Conservation (phyloP, 2,329 filamentous ascomycete genomes). For the Penicillium sp. region DNA sequence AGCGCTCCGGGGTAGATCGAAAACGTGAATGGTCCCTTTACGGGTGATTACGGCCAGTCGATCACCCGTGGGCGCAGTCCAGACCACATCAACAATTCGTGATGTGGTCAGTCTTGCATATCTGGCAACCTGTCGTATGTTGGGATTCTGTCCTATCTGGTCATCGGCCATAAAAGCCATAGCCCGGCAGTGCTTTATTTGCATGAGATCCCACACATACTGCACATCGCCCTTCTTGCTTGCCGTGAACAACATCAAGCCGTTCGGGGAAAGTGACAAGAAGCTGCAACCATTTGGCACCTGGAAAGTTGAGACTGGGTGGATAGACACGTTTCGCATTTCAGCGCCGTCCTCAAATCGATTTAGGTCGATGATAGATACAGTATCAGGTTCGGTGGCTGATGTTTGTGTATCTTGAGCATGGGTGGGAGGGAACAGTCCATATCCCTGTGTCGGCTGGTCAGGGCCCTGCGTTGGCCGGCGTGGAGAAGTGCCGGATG, state of each 20-base stretch:
- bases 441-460: conserved; percentile 31
- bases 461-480: conserved; percentile 33
- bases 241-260: conserved; percentile 46
- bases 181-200: conserved; percentile 43
- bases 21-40: conserved; percentile 89
- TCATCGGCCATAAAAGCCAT: conserved; percentile 39
- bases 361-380: conserved; percentile 47
- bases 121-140: conserved; percentile 77
- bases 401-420: conserved; percentile 40
- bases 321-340: conserved; percentile 32
- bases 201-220: conserved; percentile 51
- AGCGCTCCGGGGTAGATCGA: conserved; percentile 77
- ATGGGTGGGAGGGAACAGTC: conserved; percentile 47
- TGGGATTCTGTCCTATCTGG: conserved; percentile 28
- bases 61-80: conserved; percentile 77
- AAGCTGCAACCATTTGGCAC: conserved; percentile 50
- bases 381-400: conserved; percentile 42
- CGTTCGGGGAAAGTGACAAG: conserved; percentile 48
- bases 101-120: conserved; percentile 91
- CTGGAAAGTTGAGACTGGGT: conserved; percentile 46
- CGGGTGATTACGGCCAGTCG: conserved; percentile 86
- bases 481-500: conserved; percentile 27
- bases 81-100: conserved; percentile 83
- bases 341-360: conserved; percentile 42
- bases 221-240: conserved; percentile 50